Evolutionary conservation across 129 eudicot species (phyloP).

Genomic region (Pulicaria dysenterica): DNA sequence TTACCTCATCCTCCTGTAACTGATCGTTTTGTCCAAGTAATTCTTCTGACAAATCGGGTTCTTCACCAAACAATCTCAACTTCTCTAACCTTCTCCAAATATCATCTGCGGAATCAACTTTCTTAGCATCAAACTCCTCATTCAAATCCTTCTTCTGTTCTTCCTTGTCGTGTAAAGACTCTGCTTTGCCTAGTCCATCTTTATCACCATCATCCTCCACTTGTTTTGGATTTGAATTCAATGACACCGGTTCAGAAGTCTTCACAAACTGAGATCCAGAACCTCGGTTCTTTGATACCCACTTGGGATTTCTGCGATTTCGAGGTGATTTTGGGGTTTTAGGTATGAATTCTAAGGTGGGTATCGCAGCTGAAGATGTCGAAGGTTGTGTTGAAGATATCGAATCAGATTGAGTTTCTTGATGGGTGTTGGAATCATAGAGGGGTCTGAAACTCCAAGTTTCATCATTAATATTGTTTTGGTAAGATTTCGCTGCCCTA

Average conservation of each 20-base stretch:
- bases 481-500: conserved; percentile 15
- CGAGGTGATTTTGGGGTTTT: conserved; percentile 24
- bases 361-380: conserved; percentile 16
- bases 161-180: background rate
- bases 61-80: conserved; percentile 46
- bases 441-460: conserved; percentile 34
- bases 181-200: conserved; percentile 21
- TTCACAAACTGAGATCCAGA: conserved; percentile 35
- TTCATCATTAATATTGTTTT: conserved; percentile 11
- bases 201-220: conserved; percentile 12
- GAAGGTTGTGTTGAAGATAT: conserved; percentile 22
- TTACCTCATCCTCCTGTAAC: conserved; percentile 86
- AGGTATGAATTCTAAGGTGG: conserved; percentile 26
- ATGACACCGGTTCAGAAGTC: conserved; percentile 36
- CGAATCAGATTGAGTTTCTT: conserved; percentile 6
- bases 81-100: conserved; percentile 39
- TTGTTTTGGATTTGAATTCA: conserved; percentile 18
- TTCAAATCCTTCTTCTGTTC: conserved; percentile 22
- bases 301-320: conserved; percentile 30
- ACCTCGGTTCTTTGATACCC: conserved; percentile 37
- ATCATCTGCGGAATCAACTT: conserved; percentile 11
- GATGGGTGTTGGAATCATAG: conserved; percentile 16
- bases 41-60: conserved; percentile 61
- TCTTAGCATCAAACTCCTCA: conserved; percentile 25
- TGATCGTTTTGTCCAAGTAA: conserved; percentile 63